phyloP scores from a whole-genome alignment of 2,329 filamentous ascomycete genomes.

The Neophaeococcomyces mojaviensis region DNA sequence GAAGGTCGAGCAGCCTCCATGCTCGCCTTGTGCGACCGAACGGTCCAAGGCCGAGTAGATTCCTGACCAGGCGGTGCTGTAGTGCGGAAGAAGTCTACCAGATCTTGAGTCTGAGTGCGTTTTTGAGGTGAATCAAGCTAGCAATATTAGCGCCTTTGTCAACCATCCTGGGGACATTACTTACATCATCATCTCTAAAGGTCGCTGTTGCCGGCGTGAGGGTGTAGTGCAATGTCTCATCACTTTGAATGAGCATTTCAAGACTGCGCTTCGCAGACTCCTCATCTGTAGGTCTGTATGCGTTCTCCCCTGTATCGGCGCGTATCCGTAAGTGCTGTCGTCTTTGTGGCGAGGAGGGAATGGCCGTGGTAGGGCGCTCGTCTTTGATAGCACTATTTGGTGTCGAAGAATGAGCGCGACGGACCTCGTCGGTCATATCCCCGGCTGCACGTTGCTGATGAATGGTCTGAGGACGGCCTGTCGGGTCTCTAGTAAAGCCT shows the following conservation, averaged over 20 bases:
- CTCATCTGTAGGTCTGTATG: slow-evolving; percentile 19
- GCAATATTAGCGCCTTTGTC: neutral
- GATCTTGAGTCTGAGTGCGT: slow-evolving; percentile 26
- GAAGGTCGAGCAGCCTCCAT: neutral
- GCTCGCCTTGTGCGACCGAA: slow-evolving; percentile 1
- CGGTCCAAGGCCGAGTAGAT: neutral
- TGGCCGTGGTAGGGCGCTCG: slow-evolving; percentile 14
- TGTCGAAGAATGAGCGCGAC: slow-evolving; percentile 12
- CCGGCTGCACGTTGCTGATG: slow-evolving; percentile 8
- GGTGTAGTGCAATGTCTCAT: slow-evolving; percentile 75
- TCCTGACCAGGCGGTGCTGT: slow-evolving; percentile 28
- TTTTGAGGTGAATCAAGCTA: slow-evolving; percentile 27
- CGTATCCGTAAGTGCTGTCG: slow-evolving; percentile 20
- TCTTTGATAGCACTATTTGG: slow-evolving; percentile 13
- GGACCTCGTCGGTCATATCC: slow-evolving; percentile 6
- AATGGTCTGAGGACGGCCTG: slow-evolving; percentile 7
- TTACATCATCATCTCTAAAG: slow-evolving; percentile 65
- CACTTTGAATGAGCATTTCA: slow-evolving; percentile 72
- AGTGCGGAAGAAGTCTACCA: slow-evolving; percentile 33
- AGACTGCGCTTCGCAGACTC: slow-evolving; percentile 59
- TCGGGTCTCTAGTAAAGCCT: slow-evolving; percentile 8
- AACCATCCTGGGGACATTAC: slow-evolving; percentile 24
- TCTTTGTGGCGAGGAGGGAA: slow-evolving; percentile 12
- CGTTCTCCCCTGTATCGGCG: slow-evolving; percentile 15
- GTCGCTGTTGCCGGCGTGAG: slow-evolving; percentile 63